phyloP scores from a whole-genome alignment of 2,329 filamentous ascomycete species.

The Diplodia sapinea region DNA sequence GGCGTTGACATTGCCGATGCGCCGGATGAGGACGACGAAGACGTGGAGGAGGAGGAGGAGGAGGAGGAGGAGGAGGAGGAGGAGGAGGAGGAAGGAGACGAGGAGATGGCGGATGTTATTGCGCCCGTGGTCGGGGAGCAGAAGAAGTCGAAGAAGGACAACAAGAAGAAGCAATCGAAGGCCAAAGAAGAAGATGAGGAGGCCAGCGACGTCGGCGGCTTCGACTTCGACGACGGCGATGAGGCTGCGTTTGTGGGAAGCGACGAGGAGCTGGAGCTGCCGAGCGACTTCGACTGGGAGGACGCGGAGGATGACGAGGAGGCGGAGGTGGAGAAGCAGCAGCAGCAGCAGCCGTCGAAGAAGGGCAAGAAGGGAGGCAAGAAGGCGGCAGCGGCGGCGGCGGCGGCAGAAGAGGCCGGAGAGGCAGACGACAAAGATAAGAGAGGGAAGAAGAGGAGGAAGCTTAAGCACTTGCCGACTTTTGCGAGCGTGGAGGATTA shows the following conservation, averaged over 20 bases:
- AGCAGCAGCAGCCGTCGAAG: constrained; percentile 40
- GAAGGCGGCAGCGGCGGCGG: constrained; percentile 34
- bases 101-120: constrained; percentile 48
- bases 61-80: constrained; percentile 52
- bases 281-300: constrained; percentile 56
- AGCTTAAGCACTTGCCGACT: constrained; percentile 85
- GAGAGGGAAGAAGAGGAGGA: constrained; percentile 71
- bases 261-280: constrained; percentile 62
- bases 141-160: constrained; percentile 35
- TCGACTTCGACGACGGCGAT: constrained; percentile 56
- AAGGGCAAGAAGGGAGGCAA: constrained; percentile 43
- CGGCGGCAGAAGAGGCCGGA: constrained; percentile 35
- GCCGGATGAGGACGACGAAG: constrained; percentile 44
- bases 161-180: constrained; percentile 41
- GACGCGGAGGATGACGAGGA: constrained; percentile 50
- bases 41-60: constrained; percentile 37
- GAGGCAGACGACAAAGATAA: constrained; percentile 42
- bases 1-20: constrained; percentile 52
- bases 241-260: constrained; percentile 62
- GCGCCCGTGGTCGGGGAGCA: constrained; percentile 37
- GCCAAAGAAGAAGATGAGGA: constrained; percentile 25
- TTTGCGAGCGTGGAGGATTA: constrained; percentile 97
- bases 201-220: constrained; percentile 44
- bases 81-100: constrained; percentile 51
- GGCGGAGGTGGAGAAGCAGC: constrained; percentile 48